A percentile compares a stretch with the other conserved stretches of the same genome.
These are phyloP conservation scores for Lactifluus pinguis DNA, from an alignment of 768 basidiomycete genomes.

Conservation along the genomic window DNA sequence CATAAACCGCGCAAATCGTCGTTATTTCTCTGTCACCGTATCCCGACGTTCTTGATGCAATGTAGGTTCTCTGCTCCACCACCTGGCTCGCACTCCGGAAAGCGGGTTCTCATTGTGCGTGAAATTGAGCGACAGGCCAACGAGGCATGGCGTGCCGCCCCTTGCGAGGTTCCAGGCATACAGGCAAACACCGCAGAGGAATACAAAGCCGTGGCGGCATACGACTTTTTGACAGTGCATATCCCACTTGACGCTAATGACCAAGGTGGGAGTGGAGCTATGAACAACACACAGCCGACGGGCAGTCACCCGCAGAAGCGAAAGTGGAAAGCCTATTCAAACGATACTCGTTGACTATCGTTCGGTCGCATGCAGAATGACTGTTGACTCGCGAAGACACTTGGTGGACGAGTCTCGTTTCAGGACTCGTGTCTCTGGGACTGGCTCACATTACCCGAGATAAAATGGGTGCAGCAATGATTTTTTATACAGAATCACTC, in stretches of 20 bases:
- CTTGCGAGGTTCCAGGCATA: constrained; percentile 2
- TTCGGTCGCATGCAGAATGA: not conserved
- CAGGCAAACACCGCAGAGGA: not conserved
- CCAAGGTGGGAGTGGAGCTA: not conserved
- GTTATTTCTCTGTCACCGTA: not conserved
- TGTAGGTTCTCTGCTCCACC: constrained; percentile 46
- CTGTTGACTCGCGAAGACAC: too few species aligned
- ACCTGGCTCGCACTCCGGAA: constrained; percentile 22
- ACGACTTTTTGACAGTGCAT: constrained; percentile 19
- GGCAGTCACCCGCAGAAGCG: not conserved
- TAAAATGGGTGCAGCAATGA: too few species aligned
- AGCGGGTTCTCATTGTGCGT: constrained; percentile 37
- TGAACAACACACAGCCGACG: not conserved
- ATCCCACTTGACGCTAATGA: not conserved
- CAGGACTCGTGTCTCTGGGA: not conserved
- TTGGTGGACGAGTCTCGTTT: not conserved
- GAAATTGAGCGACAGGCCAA: constrained; percentile 61
- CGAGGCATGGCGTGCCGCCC: constrained; percentile 40
- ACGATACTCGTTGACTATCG: not conserved
- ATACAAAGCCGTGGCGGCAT: constrained; percentile 17
- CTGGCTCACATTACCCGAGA: not conserved
- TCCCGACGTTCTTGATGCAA: not conserved
- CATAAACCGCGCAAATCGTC: not conserved
- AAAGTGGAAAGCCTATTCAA: not conserved
- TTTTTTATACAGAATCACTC: not conserved